A percentile compares a stretch with the other conserved stretches of the same genome.
phyloP scores from a whole-genome alignment of 2,329 filamentous ascomycete species.

The Eurotiales sp. region DNA sequence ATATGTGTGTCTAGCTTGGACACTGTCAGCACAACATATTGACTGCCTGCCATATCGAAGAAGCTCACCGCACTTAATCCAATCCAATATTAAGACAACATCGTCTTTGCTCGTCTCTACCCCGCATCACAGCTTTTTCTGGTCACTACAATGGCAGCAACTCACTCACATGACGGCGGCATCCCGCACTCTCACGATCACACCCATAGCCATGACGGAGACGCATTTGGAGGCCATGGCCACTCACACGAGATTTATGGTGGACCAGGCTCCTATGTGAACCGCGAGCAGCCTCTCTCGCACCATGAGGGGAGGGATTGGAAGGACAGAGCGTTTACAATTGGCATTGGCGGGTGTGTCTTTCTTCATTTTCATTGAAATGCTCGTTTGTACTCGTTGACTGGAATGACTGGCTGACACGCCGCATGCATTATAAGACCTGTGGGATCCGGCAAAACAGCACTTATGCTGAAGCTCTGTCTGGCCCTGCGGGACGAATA shows the following conservation, averaged over 20 bases:
- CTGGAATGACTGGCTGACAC: neutral
- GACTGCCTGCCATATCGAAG: no score
- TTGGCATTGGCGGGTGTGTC: constrained; percentile 92
- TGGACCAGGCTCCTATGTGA: constrained; percentile 84
- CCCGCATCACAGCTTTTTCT: no score
- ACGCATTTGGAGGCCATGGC: constrained; percentile 64
- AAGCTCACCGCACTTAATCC: no score
- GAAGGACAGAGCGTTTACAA: constrained; percentile 84
- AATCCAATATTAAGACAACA: no score
- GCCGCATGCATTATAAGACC: constrained; percentile 59
- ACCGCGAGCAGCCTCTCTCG: constrained; percentile 88
- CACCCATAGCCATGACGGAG: no score
- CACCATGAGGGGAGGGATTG: constrained; percentile 71
- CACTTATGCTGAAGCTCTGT: constrained; percentile 92
- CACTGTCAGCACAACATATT: no score
- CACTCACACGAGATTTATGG: constrained; percentile 95
- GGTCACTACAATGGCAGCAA: neutral
- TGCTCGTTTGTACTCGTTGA: neutral
- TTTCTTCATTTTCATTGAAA: neutral
- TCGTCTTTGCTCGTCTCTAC: no score
- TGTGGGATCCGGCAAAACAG: constrained; percentile 95
- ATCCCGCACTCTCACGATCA: constrained; percentile 56
- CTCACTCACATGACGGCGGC: constrained; percentile 31
- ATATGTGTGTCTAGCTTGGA: no score
- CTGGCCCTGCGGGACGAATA: constrained; percentile 73